Base-by-base conservation (phyloP, 805 yeast species). In the Monosporozyma servazzii region DNA sequence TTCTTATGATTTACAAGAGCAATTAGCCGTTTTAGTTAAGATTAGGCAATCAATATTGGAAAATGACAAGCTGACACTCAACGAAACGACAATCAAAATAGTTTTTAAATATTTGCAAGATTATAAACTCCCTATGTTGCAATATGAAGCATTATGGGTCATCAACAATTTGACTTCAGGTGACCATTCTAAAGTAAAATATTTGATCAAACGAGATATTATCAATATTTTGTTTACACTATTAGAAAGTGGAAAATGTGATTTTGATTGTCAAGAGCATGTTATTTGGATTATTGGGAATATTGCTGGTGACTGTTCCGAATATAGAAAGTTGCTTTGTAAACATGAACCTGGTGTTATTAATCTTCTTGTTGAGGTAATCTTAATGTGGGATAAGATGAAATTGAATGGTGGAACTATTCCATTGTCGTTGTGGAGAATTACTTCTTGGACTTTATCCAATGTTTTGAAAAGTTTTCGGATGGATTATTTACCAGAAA, bases 281-380 rank as follows among this genome's bases (percentile, higher is more conserved):
- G 96, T 96, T 11, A 89, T 90, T 58, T 91, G 97, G 98, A 96
- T 97, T 25, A 75, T 90, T 59, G 97, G 98, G 70, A 90, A 91
- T 68, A 96, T 90, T 68, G 96, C 97, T 30, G 97, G 97, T 67
- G 98, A 91, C 68, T 86, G 95, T 21, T 77, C 96, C 10, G 73
- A 75, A 31, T 88, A 80, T 75, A 81, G 97, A 72, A 96, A 91
- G 71, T 83, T 77, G 60, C 96, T 90, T 46, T 75, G 90, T 8
- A 11, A 17, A 8, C 41, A 37, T 6, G 23, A 37, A 3, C 41
- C 41, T 18, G 41, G 23, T 7, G 15, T 20, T 8, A 18, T 37
- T 18, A 37, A 37, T 37, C 9, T 37, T 37, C 10, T 37, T 5
- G 15, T 17, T 37, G 13, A 37, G 11, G 10, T 18, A 3, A 21